These are phyloP conservation scores for Hypocreales sp. DNA, from an alignment of 2,329 filamentous ascomycete species.

Conservation along the genomic window DNA sequence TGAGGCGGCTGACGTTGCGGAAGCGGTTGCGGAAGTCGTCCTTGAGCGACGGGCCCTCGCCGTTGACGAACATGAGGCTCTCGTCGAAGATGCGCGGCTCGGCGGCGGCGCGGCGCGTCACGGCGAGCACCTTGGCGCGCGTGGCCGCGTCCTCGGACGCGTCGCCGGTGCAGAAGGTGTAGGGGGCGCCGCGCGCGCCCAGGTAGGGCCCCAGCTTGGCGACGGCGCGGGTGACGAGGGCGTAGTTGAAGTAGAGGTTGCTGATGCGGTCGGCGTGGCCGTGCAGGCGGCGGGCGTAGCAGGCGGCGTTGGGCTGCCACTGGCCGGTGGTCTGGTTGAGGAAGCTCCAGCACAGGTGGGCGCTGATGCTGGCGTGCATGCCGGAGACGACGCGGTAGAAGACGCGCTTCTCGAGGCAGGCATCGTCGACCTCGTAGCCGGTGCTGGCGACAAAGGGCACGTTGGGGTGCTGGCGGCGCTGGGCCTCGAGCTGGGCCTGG, in stretches of 20 bases:
- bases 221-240: slow-evolving; percentile 79
- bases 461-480: slow-evolving; percentile 26
- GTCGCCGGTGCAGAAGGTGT: slow-evolving; percentile 89
- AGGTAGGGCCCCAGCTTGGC: slow-evolving; percentile 79
- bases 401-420: slow-evolving; percentile 96
- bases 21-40: slow-evolving; percentile 97
- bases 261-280: slow-evolving; percentile 78
- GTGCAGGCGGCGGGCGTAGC: slow-evolving; percentile 79
- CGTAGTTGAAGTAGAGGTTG: slow-evolving; percentile 98
- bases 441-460: slow-evolving; percentile 46
- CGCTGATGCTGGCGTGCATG: slow-evolving; percentile 96
- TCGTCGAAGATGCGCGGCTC: slow-evolving; percentile 84
- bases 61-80: slow-evolving; percentile 80
- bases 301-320: slow-evolving; percentile 82
- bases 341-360: slow-evolving; percentile 91
- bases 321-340: slow-evolving; percentile 87
- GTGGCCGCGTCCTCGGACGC: slow-evolving; percentile 62
- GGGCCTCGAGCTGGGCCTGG: slow-evolving; percentile 44
- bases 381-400: slow-evolving; percentile 92
- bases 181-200: slow-evolving; percentile 41
- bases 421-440: slow-evolving; percentile 66
- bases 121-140: slow-evolving; percentile 62
- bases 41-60: slow-evolving; percentile 63
- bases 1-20: slow-evolving; percentile 87
- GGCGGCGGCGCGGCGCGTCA: slow-evolving; percentile 55